Conservation (phyloP, 148 eudicot species). For the Silene uniflora region DNA sequence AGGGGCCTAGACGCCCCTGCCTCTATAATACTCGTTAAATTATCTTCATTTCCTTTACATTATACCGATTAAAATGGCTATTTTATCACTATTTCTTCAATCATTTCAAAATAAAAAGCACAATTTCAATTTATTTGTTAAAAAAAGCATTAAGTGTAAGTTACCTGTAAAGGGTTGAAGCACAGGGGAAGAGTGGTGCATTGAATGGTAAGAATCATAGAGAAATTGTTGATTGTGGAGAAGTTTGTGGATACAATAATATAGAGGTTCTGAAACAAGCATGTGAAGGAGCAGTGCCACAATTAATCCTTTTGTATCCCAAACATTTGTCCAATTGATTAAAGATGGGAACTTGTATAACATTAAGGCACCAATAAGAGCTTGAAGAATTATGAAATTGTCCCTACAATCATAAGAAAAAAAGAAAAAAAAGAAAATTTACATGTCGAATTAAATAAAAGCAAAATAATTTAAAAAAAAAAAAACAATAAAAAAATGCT, state of each 20-base stretch:
- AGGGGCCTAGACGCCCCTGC: too few relatives aligned
- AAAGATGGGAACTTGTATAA: constrained; percentile 42
- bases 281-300: constrained; percentile 49
- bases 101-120: too few relatives aligned
- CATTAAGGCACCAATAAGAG: constrained; percentile 39
- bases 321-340: constrained; percentile 29
- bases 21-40: too few relatives aligned
- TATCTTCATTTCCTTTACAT: too few relatives aligned
- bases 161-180: constrained; percentile 70
- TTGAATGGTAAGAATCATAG: constrained; percentile 51
- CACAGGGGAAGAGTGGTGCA: constrained; percentile 69
- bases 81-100: too few relatives aligned
- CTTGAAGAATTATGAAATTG: constrained; percentile 68
- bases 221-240: constrained; percentile 45
- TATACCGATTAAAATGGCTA: too few relatives aligned
- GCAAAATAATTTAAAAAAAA: too few relatives aligned
- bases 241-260: constrained; percentile 53
- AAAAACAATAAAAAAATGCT: too few relatives aligned
- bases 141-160: background rate
- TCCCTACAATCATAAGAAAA: constrained; percentile 44
- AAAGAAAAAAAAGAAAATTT: too few relatives aligned
- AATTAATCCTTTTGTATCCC: constrained; percentile 53
- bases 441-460: too few relatives aligned
- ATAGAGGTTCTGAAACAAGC: constrained; percentile 71
- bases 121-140: background rate